Evolutionary conservation across 805 yeast genomes (phyloP), one percentile per base, ranked within the genome.

Genomic region (Starmerella powellii): DNA sequence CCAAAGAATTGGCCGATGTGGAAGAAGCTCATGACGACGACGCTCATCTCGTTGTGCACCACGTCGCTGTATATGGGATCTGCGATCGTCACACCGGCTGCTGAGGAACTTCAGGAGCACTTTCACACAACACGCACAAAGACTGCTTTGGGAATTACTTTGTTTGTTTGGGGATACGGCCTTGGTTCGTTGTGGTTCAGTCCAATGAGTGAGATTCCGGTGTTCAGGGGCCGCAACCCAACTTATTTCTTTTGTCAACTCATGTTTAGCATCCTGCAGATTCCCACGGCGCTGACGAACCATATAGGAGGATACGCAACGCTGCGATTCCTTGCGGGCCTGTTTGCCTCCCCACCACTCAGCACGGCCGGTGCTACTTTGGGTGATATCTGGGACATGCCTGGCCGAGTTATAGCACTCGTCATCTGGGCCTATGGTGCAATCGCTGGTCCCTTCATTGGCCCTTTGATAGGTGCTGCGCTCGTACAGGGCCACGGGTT

Each of bases 141-240:
- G n/a, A 72, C 76, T 0, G 61, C 70, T 2, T 58, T 76, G 27
- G 77, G 78, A 1, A 58, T 76, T 43, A 60, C 78, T 0, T 40
- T 74, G 35, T 76, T 71, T 49, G 78, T 76, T 5, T 52, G 73
- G 34, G 82, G 80, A 3, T 75, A 75, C 52, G 83, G 78, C 31
- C 33, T 73, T 20, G 78, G 79, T 2, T 78, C 78, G 1, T 59
- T 74, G 60, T 48, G 73, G 8, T 69, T 72, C 34, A 65, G 76
- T 0, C 80, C 81, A 3, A 52, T 76, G 53, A 67, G 76, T 6
- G 82, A 76, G 55, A 45, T 68, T 44, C 54, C 56, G 1, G n/a
- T 38, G 1, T 69, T 72, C 12, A 55, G 58, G 5, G 79, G 78
- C 4, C 63, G 80, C 46, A 67, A 69, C 34, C 61, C 63, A 26